These are phyloP conservation scores for Barnettozyma populi DNA, from an alignment of 805 yeast genomes.

Conservation along the genomic window DNA sequence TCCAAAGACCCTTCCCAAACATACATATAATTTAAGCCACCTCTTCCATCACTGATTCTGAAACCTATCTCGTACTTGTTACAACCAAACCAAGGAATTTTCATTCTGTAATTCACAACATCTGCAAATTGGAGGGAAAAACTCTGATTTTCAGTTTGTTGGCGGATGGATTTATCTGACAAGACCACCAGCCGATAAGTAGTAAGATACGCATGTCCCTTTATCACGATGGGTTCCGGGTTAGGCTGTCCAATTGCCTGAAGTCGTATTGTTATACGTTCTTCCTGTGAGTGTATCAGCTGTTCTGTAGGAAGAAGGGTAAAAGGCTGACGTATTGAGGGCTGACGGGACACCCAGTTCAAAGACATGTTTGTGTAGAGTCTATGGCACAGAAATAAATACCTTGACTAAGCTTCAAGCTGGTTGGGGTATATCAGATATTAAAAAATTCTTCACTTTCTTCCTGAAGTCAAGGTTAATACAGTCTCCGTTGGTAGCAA, in stretches of 20 bases:
- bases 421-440: too few species aligned
- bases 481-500: background rate
- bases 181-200: slow-evolving; percentile 36
- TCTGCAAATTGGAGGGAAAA: slow-evolving; percentile 35
- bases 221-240: slow-evolving; percentile 18
- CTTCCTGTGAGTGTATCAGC: slow-evolving; percentile 15
- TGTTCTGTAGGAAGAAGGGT: slow-evolving; percentile 24
- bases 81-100: slow-evolving; percentile 51
- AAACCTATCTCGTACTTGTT: slow-evolving; percentile 43
- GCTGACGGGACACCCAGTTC: slow-evolving; percentile 25
- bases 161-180: slow-evolving; percentile 5
- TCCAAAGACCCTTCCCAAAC: slow-evolving; percentile 33
- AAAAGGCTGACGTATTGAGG: slow-evolving; percentile 16
- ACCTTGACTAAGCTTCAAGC: too few species aligned
- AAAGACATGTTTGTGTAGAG: slow-evolving; percentile 22
- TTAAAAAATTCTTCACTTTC: too few species aligned
- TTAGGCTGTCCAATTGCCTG: slow-evolving; percentile 19
- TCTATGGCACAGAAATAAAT: too few species aligned
- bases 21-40: slow-evolving; percentile 32
- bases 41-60: slow-evolving; percentile 28
- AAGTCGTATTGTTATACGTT: slow-evolving; percentile 11
- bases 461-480: too few species aligned
- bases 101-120: slow-evolving; percentile 31
- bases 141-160: slow-evolving; percentile 19
- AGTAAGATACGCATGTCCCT: slow-evolving; percentile 38